A percentile compares a stretch with the other conserved stretches of the same genome.
Conservation (phyloP, 2,329 filamentous ascomycete genomes). For the Talaromyces sp. region DNA sequence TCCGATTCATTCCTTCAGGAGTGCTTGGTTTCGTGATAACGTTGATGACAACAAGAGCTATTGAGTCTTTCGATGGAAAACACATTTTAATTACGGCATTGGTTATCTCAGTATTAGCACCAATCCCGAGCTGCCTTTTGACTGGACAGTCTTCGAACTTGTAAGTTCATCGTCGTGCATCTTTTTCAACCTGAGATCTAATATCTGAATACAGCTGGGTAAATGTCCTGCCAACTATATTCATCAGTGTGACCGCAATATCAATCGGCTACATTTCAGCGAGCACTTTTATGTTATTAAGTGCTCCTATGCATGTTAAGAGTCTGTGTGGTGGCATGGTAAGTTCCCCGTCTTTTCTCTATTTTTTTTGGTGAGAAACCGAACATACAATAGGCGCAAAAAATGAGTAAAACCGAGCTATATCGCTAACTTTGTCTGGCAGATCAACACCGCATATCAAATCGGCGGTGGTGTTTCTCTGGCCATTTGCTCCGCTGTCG, state of each 20-base stretch:
- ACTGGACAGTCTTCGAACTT: background rate
- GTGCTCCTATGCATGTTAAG: conserved; percentile 39
- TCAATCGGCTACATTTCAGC: conserved; percentile 41
- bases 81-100: conserved; percentile 32
- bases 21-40: conserved; percentile 34
- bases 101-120: conserved; percentile 32
- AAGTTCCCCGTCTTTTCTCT: background rate
- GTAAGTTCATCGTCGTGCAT: background rate
- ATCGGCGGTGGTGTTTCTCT: conserved; percentile 39
- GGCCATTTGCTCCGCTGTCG: conserved; percentile 36
- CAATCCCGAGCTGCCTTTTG: conserved; percentile 26
- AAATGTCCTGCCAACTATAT: conserved; percentile 35
- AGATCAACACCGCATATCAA: conserved; percentile 42
- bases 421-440: background rate
- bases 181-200: background rate
- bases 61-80: conserved; percentile 37
- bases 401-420: no score
- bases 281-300: conserved; percentile 37
- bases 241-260: conserved; percentile 38
- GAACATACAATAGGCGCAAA: no score
- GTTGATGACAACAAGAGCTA: conserved; percentile 30
- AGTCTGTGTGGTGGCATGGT: conserved; percentile 39
- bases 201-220: conserved; percentile 27
- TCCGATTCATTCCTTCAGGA: conserved; percentile 41
- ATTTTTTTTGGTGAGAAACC: no score